A percentile compares a stretch with the other conserved stretches of the same genome.
phyloP scores from a whole-genome alignment of 768 basidiomycete genomes.

The Suillus sp. region DNA sequence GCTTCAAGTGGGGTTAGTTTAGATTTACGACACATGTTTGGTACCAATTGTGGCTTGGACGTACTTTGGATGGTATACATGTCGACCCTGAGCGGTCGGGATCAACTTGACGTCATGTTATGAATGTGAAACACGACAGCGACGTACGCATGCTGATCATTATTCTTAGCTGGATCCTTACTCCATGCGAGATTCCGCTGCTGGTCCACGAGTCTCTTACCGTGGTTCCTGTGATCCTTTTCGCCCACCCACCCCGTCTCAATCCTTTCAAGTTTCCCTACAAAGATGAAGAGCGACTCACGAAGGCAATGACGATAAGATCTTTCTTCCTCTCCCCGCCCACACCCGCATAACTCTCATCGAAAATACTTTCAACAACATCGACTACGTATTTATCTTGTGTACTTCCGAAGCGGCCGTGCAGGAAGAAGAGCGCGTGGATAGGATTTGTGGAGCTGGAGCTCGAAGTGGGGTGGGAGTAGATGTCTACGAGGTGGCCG shows the following conservation, averaged over 20 bases:
- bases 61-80: slow-evolving; percentile 37
- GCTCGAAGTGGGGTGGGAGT: slow-evolving; percentile 21
- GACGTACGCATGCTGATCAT: slow-evolving; percentile 34
- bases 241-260: not conserved
- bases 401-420: slow-evolving; percentile 26
- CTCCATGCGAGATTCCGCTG: slow-evolving; percentile 29
- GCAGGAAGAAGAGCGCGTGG: slow-evolving; percentile 31
- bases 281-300: slow-evolving; percentile 15
- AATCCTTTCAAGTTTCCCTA: too few relatives aligned
- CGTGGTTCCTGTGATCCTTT: slow-evolving; percentile 37
- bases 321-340: slow-evolving; percentile 22
- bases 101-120: too few relatives aligned
- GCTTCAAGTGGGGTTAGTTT: slow-evolving; percentile 20
- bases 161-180: slow-evolving; percentile 24
- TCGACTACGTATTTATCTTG: slow-evolving; percentile 13
- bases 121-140: not conserved
- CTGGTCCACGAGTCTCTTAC: slow-evolving; percentile 28
- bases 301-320: slow-evolving; percentile 31
- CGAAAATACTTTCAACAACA: slow-evolving; percentile 27
- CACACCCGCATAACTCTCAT: slow-evolving; percentile 18
- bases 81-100: slow-evolving; percentile 16
- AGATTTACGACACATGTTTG: not conserved
- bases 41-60: not conserved
- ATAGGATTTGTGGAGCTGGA: slow-evolving; percentile 19
- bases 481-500: slow-evolving; percentile 29